Evolutionary conservation across 257 asterid genomes (phyloP).

Genomic region (Parsonsia alboflavescens): DNA sequence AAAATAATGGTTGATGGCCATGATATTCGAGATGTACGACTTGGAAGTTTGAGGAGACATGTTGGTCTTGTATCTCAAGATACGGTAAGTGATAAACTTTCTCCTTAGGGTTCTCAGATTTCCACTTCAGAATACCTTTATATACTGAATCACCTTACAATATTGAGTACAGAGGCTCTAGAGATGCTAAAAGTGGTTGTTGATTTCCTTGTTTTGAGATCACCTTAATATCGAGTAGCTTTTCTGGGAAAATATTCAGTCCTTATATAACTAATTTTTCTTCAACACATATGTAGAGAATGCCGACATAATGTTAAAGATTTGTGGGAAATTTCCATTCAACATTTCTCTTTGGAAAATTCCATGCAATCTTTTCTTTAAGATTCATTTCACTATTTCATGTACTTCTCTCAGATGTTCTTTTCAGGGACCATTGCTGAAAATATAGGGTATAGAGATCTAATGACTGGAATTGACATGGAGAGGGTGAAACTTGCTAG

Average conservation of each 20-base stretch:
- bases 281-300: neutral
- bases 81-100: conserved; percentile 38
- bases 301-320: neutral
- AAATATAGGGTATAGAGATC: conserved; percentile 87
- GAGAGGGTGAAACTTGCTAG: conserved; percentile 70
- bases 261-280: neutral
- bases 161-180: neutral
- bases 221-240: neutral
- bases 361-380: neutral
- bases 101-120: neutral
- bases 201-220: neutral
- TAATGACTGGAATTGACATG: conserved; percentile 65
- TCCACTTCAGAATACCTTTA: neutral
- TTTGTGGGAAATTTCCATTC: neutral
- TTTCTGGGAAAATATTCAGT: too few species aligned
- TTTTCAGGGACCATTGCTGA: conserved; percentile 84
- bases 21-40: conserved; percentile 46
- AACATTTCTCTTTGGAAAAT: neutral
- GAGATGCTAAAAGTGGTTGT: neutral
- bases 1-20: conserved; percentile 59
- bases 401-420: conserved; percentile 45
- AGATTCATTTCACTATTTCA: neutral
- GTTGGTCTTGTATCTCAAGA: conserved; percentile 90
- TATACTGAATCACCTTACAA: neutral
- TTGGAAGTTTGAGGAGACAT: conserved; percentile 74